These are phyloP conservation scores for Ochetophila trinervis DNA, from an alignment of 306 rosid genomes.

Conservation along the genomic window DNA sequence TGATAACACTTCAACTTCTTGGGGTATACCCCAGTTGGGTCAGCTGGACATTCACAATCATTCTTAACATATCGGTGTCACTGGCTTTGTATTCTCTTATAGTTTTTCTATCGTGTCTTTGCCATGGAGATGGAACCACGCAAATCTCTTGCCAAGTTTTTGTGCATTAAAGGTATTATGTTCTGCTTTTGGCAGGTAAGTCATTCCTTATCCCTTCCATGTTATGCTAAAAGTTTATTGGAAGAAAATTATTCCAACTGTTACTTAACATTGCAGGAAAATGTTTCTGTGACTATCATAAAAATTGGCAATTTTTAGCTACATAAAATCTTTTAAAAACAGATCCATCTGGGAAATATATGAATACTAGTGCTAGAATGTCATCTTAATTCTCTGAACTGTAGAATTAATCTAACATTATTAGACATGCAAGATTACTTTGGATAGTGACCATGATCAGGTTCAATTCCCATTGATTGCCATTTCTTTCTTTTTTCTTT, in stretches of 20 bases:
- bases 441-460: too few relatives aligned
- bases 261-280: too few relatives aligned
- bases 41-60: slow-evolving; percentile 40
- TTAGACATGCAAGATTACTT: too few relatives aligned
- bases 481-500: too few relatives aligned
- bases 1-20: slow-evolving; percentile 31
- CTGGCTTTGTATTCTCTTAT: slow-evolving; percentile 39
- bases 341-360: neutral
- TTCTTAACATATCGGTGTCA: slow-evolving; percentile 35
- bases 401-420: too few relatives aligned
- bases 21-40: slow-evolving; percentile 36
- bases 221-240: too few relatives aligned
- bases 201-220: neutral
- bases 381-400: too few relatives aligned
- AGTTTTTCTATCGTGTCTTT: slow-evolving; percentile 33
- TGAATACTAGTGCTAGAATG: neutral
- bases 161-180: slow-evolving; percentile 40
- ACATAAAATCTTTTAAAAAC: too few relatives aligned
- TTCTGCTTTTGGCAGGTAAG: slow-evolving; percentile 45
- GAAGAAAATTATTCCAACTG: too few relatives aligned
- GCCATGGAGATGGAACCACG: slow-evolving; percentile 35
- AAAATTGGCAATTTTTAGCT: neutral
- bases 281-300: neutral
- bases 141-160: slow-evolving; percentile 35
- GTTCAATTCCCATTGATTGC: too few relatives aligned